Conservation (phyloP, 768 basidiomycete genomes). For the Gymnopilus junonius region DNA sequence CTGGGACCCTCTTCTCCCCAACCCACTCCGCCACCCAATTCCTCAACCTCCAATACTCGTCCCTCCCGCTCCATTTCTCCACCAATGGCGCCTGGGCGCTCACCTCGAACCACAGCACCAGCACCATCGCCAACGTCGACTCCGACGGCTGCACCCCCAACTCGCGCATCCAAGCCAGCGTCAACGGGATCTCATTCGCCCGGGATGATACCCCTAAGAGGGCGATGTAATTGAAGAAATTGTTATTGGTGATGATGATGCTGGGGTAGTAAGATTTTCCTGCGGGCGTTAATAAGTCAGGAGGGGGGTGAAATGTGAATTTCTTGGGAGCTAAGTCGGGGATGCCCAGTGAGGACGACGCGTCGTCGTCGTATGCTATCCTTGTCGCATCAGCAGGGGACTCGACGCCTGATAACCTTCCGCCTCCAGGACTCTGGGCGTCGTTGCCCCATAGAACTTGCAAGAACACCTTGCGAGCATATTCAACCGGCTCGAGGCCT, state of each 20-base stretch:
- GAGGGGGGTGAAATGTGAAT: slow-evolving; percentile 20
- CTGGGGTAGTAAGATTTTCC: slow-evolving; percentile 26
- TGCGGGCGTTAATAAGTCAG: slow-evolving; percentile 28
- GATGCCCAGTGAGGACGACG: slow-evolving; percentile 13
- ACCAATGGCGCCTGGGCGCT: slow-evolving; percentile 63
- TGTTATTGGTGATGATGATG: slow-evolving; percentile 49
- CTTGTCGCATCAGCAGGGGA: slow-evolving; percentile 43
- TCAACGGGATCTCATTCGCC: slow-evolving; percentile 64
- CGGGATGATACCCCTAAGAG: slow-evolving; percentile 53
- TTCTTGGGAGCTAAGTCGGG: slow-evolving; percentile 10
- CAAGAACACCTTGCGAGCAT: slow-evolving; percentile 56
- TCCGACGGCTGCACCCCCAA: slow-evolving; percentile 55
- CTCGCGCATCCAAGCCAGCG: slow-evolving; percentile 75
- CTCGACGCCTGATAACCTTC: slow-evolving; percentile 30
- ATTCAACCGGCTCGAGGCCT: slow-evolving; percentile 46
- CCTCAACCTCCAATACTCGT: slow-evolving; percentile 49
- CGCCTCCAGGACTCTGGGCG: neutral
- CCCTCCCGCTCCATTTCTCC: slow-evolving; percentile 45
- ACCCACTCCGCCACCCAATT: slow-evolving; percentile 66
- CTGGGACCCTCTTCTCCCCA: slow-evolving; percentile 49
- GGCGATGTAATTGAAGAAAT: slow-evolving; percentile 63
- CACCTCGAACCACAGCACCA: slow-evolving; percentile 78
- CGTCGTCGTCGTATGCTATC: slow-evolving; percentile 27
- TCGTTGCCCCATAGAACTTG: slow-evolving; percentile 61
- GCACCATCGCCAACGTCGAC: slow-evolving; percentile 59